Conservation (phyloP, 208 protist genomes). For the Wallacemonas rigidus region DNA sequence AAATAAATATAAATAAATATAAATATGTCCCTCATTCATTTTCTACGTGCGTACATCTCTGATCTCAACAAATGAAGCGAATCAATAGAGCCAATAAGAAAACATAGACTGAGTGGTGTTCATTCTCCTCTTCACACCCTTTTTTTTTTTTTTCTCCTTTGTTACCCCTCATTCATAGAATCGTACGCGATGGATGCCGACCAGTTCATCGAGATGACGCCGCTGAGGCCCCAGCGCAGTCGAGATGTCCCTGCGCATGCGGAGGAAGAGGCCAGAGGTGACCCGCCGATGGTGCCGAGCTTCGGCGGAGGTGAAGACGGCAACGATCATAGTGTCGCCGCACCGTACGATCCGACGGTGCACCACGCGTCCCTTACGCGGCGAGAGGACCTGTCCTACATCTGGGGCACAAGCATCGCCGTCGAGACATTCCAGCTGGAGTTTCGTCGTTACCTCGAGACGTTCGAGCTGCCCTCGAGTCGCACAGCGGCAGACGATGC, state of each 20-base stretch:
- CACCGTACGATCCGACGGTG: conserved; percentile 4
- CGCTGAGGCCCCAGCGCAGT: conserved; percentile 45
- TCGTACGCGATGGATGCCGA: conserved; percentile 41
- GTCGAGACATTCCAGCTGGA: conserved; percentile 79
- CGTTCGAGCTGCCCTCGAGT: conserved; percentile 36
- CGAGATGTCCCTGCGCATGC: neutral
- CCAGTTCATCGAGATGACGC: conserved; percentile 59
- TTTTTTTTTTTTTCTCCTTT: neutral
- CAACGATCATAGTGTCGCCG: neutral
- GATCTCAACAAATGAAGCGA: too few relatives aligned
- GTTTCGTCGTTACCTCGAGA: conserved; percentile 84
- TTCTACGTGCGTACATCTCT: too few relatives aligned
- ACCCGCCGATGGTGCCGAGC: neutral
- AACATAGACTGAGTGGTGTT: too few relatives aligned
- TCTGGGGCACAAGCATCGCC: conserved; percentile 90
- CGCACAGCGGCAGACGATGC: neutral
- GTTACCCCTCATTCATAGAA: neutral
- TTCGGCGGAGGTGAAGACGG: conserved; percentile 10
- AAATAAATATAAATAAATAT: too few relatives aligned
- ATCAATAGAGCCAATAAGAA: too few relatives aligned
- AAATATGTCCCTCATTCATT: too few relatives aligned
- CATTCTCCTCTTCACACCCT: neutral
- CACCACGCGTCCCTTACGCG: conserved; percentile 28
- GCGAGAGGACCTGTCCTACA: conserved; percentile 83
- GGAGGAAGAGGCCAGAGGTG: neutral